Evolutionary conservation across 805 yeast species (phyloP), one percentile per base, ranked within the genome.

Genomic region (Allodekkera sacchari): DNA sequence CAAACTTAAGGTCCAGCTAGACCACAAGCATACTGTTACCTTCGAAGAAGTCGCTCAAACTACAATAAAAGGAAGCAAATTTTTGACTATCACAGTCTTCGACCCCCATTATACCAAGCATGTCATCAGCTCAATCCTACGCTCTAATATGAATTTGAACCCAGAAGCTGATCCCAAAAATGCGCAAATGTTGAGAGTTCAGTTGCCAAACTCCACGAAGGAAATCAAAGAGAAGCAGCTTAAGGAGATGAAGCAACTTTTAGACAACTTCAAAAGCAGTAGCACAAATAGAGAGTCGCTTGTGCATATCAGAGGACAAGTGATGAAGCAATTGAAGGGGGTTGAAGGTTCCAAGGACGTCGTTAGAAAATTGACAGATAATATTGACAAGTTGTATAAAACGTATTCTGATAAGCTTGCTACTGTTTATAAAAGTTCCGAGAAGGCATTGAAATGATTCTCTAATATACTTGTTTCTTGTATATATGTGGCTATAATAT

Each of bases 161-260:
- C 95, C 97, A 1, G 88, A 81, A 49, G 65, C 64, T 15, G 88
- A 84, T 37, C 73, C 83, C 1, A 62, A 71, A 33, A 82, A 81
- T 50, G 75, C 77, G 21, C 94, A 81, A 55, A 66, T 78, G 20
- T 61, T 89, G 47, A 75, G 74, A 42, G 78, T 85, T 12, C 71
- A 83, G 2, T 61, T 87, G 37, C 94, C 94, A 11, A 76, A 85
- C 17, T 69, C 78, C 12, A 77, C 89, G 4, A 68, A 77, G 5
- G 94, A 81, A 35, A 62, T 77, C 18, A 77, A 71, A 61, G 35
- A 33, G 14, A 58, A 63, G 39, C 77, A 71, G 35, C 68, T 64
- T 7, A 79, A 75, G 47, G 67, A 69, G 8, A 60, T 84, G 51
- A 87, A 85, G 50, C 68, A 64, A n/a, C 64, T 68, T 2, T 73